Percentiles rank a stretch among this genome's conserved stretches.
Conservation (phyloP, 2,329 filamentous ascomycete species). For the Fusarium newnesense region DNA sequence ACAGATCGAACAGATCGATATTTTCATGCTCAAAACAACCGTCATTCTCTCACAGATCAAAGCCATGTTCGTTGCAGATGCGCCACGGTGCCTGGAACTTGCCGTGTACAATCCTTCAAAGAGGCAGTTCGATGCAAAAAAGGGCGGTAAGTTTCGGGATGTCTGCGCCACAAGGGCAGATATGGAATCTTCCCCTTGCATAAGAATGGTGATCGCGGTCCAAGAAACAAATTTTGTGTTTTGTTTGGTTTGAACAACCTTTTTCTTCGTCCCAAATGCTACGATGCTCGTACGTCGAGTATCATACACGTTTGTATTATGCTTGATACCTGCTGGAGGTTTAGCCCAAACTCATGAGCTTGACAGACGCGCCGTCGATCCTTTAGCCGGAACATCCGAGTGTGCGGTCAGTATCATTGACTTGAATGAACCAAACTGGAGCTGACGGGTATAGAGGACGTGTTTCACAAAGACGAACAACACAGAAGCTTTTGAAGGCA, state of each 20-base stretch:
- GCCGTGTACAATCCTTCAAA: too few species aligned
- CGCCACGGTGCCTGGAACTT: neutral
- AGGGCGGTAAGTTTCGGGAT: neutral
- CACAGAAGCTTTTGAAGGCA: neutral
- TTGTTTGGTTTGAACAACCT: neutral
- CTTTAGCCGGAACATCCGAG: neutral
- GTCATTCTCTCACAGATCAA: neutral
- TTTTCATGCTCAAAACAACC: neutral
- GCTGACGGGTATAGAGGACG: neutral
- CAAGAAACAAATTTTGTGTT: neutral
- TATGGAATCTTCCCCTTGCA: neutral
- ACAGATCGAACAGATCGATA: neutral
- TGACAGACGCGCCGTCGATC: neutral
- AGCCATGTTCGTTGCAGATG: neutral
- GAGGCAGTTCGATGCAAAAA: neutral
- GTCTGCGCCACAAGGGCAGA: neutral
- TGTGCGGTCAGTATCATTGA: neutral
- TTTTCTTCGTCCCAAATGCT: neutral
- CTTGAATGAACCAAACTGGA: rapidly evolving
- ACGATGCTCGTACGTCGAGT: neutral
- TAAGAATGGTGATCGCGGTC: neutral
- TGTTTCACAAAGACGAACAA: neutral
- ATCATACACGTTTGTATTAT: neutral
- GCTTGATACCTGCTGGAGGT: neutral
- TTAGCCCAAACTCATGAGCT: neutral